phyloP scores from a whole-genome alignment of 1,284 basidiomycete species.

The Kwoniella shivajii region DNA sequence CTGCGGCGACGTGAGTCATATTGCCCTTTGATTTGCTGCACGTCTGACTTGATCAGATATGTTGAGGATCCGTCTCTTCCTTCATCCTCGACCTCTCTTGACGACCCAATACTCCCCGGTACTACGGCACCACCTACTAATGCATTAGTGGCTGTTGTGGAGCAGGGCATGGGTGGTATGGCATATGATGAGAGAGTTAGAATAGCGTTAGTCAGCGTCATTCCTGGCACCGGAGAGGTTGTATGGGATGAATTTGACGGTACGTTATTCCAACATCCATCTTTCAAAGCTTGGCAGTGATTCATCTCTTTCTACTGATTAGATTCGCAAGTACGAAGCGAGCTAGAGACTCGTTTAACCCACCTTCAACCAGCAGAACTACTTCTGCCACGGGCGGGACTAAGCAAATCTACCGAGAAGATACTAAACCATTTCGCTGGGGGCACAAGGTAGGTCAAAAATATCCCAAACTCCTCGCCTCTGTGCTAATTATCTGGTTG shows the following conservation, averaged over 20 bases:
- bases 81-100: slow-evolving; percentile 40
- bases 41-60: slow-evolving; percentile 37
- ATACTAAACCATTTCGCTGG: slow-evolving; percentile 71
- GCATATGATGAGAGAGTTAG: slow-evolving; percentile 63
- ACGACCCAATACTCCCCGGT: slow-evolving; percentile 40
- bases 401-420: slow-evolving; percentile 76
- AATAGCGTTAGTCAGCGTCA: slow-evolving; percentile 77
- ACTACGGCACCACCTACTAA: slow-evolving; percentile 46
- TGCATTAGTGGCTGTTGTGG: slow-evolving; percentile 62
- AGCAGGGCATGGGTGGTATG: slow-evolving; percentile 61
- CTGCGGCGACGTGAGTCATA: slow-evolving; percentile 77
- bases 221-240: slow-evolving; percentile 85
- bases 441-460: slow-evolving; percentile 37
- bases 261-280: slow-evolving; percentile 45
- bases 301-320: slow-evolving; percentile 19
- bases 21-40: background rate
- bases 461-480: slow-evolving; percentile 32
- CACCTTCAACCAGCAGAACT: slow-evolving; percentile 84
- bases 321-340: slow-evolving; percentile 81
- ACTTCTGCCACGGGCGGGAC: slow-evolving; percentile 63
- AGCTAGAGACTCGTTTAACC: slow-evolving; percentile 78
- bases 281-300: too few species aligned
- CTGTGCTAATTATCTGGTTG: slow-evolving; percentile 19
- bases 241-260: slow-evolving; percentile 89
- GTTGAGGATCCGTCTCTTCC: slow-evolving; percentile 49